Conservation (phyloP, 129 eudicot species). For the Flaveria linearis region DNA sequence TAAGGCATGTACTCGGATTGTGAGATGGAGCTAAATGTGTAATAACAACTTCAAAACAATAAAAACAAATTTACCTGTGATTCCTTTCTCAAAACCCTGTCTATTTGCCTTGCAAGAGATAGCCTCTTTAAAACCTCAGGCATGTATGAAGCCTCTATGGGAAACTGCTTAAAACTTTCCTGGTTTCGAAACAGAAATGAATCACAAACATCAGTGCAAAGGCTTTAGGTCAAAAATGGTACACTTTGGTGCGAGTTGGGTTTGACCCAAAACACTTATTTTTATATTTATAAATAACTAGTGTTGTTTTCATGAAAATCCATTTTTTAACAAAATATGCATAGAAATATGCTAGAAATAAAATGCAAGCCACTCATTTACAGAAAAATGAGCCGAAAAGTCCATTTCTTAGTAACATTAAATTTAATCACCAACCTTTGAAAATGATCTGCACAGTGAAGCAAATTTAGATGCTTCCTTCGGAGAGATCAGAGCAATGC, state of each 20-base stretch:
- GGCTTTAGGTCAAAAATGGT: neutral
- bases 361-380: neutral
- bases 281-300: neutral
- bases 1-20: neutral
- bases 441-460: slow-evolving; percentile 76
- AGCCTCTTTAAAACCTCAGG: slow-evolving; percentile 76
- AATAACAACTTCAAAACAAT: neutral
- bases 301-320: neutral
- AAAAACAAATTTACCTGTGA: slow-evolving; percentile 58
- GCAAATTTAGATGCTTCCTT: slow-evolving; percentile 86
- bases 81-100: slow-evolving; percentile 74
- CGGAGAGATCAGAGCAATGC: slow-evolving; percentile 85
- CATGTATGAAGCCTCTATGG: slow-evolving; percentile 81
- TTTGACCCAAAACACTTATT: neutral
- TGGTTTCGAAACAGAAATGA: slow-evolving; percentile 37
- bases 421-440: slow-evolving; percentile 55
- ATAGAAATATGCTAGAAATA: neutral
- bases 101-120: slow-evolving; percentile 88
- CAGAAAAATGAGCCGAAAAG: neutral
- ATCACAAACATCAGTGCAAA: slow-evolving; percentile 12
- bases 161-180: slow-evolving; percentile 85
- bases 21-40: slow-evolving; percentile 20
- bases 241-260: neutral
- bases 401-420: neutral
- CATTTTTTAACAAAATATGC: neutral